Base-by-base conservation (phyloP, 2,329 filamentous ascomycete species). In the Bipolaris zeicola region DNA sequence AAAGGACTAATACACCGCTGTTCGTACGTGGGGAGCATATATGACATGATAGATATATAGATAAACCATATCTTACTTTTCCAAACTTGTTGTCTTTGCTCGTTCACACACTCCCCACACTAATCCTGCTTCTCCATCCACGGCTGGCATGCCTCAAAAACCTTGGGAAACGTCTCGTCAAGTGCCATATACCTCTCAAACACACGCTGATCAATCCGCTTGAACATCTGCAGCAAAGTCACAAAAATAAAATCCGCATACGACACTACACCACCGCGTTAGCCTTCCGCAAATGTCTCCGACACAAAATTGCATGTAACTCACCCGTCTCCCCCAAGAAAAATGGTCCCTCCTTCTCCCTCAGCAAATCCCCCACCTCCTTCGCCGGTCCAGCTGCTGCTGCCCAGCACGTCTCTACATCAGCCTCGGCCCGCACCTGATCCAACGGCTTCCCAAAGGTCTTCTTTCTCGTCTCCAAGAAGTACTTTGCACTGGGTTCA, bases 301-400 rank as follows among this genome's bases (percentile, higher is more conserved):
- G 1, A 31, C 14, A 14, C 26, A 28, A 28, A 28, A 8, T 10
- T 10, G 26, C 10, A 28, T 28, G 26, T 2, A 28, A 57, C 70
- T 66, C 38, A 76, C 74, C 76, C 57, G 79, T 80, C 44, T 81
- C 73, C 0, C 89, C 89, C 58, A 83, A 46, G 52, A 90, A 85
- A 68, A 85, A 90, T 0, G 85, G 84, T 0, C 89, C 88, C 0
- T 76, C 68, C 36, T 82, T 82, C 73, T 86, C 82, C 63, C 81
- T 81, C 60, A 90, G 66, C 51, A 86, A 62, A 22, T 69, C 73
- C 0, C 72, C 76, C 5, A 78, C 47, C 48, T 78, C 71, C 52
- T 72, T 68, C 6, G 78, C 52, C 1, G 65, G 63, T 1, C 69
- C 77, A 45, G 77, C 72, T 0, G 80, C 82, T 0, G 71, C 70